Percentiles rank a stretch among this genome's conserved stretches.
Conservation (phyloP, 2,329 filamentous ascomycete species). For the Trichophaea hybrida region DNA sequence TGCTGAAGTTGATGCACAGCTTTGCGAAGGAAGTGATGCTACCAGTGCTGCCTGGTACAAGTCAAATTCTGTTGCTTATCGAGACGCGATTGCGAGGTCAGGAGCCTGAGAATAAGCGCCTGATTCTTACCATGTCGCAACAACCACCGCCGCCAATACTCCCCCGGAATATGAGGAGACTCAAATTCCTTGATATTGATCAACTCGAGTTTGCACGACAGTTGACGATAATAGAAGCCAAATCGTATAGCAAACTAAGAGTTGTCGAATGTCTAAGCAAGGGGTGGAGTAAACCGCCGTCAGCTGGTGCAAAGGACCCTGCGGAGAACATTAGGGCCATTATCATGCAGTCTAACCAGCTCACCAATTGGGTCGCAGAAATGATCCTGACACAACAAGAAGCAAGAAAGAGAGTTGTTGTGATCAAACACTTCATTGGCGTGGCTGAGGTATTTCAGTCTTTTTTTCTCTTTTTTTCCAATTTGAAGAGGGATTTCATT, state of each 20-base stretch:
- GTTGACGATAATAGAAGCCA: conserved; percentile 90
- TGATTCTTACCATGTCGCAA: conserved; percentile 73
- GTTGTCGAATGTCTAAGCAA: conserved; percentile 94
- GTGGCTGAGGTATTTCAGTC: conserved; percentile 69
- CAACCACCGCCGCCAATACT: conserved; percentile 77
- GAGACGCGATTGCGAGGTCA: conserved; percentile 81
- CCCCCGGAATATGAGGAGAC: conserved; percentile 98
- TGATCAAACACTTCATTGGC: conserved; percentile 95
- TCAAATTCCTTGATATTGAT: conserved; percentile 96
- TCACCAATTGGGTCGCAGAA: conserved; percentile 98
- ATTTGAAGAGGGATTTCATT: too few species aligned
- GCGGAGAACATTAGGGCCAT: conserved; percentile 90
- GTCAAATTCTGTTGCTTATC: conserved; percentile 68
- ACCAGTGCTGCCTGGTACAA: conserved; percentile 80
- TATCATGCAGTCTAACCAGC: conserved; percentile 93
- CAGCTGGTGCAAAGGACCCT: conserved; percentile 42
- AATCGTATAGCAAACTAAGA: conserved; percentile 88
- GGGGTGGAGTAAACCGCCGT: conserved; percentile 91
- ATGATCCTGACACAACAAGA: conserved; percentile 95
- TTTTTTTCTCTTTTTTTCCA: conserved; percentile 6
- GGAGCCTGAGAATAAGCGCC: conserved; percentile 68
- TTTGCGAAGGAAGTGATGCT: conserved; percentile 90
- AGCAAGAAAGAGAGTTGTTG: conserved; percentile 87
- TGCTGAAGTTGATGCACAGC: conserved; percentile 76
- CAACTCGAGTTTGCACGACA: conserved; percentile 93